Percentiles rank a stretch among this genome's conserved stretches.
phyloP scores from a whole-genome alignment of 202 grass and related monocot genomes.

The Carex arenaria region DNA sequence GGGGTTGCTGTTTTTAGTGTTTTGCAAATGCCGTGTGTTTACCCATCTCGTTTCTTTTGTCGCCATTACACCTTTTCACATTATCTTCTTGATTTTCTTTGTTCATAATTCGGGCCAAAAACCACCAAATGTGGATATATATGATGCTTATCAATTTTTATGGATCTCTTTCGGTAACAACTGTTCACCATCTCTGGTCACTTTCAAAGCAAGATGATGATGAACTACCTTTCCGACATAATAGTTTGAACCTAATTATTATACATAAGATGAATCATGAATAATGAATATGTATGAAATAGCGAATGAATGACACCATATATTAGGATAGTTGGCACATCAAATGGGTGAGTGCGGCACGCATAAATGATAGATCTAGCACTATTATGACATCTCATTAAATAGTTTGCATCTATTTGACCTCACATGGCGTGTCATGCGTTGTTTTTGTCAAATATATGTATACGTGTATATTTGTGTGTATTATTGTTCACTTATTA shows the following conservation, averaged over 20 bases:
- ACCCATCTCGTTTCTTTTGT: constrained; percentile 3
- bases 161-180: constrained; percentile 15
- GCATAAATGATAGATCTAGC: neutral
- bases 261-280: too few relatives aligned
- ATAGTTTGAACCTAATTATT: neutral
- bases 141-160: neutral
- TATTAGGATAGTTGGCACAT: neutral
- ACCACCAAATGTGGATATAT: constrained; percentile 6
- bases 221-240: neutral
- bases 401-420: constrained; percentile 19
- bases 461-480: too few relatives aligned
- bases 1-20: neutral
- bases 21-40: constrained; percentile 12
- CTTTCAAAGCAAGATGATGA: neutral
- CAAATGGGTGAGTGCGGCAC: neutral
- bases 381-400: constrained; percentile 2
- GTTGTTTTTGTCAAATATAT: neutral
- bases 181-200: constrained; percentile 12
- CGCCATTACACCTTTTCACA: neutral
- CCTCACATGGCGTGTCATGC: constrained; percentile 18
- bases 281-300: neutral
- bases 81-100: neutral
- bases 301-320: neutral
- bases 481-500: neutral
- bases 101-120: neutral